These are phyloP conservation scores for Acer saccharum DNA, from an alignment of 345 rosid species.

Conservation along the genomic window DNA sequence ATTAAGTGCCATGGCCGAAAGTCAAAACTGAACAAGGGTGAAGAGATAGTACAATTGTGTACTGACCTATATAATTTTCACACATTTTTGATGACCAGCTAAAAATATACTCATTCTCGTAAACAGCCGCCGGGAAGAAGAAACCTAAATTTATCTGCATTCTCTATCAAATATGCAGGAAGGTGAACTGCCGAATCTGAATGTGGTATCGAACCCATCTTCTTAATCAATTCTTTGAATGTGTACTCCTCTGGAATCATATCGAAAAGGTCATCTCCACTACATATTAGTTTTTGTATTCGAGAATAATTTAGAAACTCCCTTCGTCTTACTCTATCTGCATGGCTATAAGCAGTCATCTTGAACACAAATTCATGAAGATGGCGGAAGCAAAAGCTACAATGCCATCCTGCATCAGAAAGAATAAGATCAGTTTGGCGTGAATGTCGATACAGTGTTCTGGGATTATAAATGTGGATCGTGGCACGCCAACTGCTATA, in stretches of 20 bases:
- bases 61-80: neutral
- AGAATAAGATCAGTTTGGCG: conserved; percentile 62
- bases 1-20: neutral
- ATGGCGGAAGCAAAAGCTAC: conserved; percentile 79
- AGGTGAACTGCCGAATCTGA: conserved; percentile 93
- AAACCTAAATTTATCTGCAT: conserved; percentile 73
- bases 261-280: conserved; percentile 74
- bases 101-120: conserved; percentile 30
- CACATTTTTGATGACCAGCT: neutral
- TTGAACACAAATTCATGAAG: conserved; percentile 70
- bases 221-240: conserved; percentile 77
- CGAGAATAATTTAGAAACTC: conserved; percentile 53
- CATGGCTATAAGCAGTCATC: conserved; percentile 96
- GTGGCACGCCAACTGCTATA: too few species aligned
- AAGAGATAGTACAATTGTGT: neutral
- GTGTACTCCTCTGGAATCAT: conserved; percentile 93
- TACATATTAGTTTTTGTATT: conserved; percentile 69
- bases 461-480: too few species aligned
- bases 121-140: conserved; percentile 95
- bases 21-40: neutral
- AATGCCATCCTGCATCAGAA: conserved; percentile 97
- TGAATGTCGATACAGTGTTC: conserved; percentile 48
- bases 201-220: conserved; percentile 68
- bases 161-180: conserved; percentile 79
- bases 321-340: conserved; percentile 63